Conservation (phyloP, 352 stramenopile species). For the Phytophthora constricta region DNA sequence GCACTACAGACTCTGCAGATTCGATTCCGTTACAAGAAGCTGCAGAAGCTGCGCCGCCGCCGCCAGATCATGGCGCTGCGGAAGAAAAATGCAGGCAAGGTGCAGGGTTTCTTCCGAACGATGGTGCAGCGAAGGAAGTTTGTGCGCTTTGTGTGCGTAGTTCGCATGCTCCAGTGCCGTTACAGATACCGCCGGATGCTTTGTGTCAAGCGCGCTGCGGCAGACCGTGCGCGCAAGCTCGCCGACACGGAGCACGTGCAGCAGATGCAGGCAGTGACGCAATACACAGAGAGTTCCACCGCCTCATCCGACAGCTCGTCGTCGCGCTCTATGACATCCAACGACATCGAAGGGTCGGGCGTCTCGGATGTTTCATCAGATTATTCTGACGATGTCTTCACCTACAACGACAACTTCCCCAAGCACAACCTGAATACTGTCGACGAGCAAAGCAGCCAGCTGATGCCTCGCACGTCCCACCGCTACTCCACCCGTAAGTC, state of each 20-base stretch:
- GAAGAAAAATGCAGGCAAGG: conserved; percentile 46
- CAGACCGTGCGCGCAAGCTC: conserved; percentile 32
- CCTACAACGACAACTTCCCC: conserved; percentile 55
- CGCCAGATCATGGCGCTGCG: conserved; percentile 47
- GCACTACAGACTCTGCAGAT: conserved; percentile 63
- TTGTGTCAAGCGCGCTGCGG: conserved; percentile 28
- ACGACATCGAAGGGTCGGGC: conserved; percentile 72
- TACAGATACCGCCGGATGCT: conserved; percentile 61
- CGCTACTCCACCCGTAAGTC: conserved; percentile 54
- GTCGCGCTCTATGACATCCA: conserved; percentile 57
- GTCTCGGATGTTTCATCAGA: conserved; percentile 62
- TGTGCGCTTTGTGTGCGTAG: conserved; percentile 49
- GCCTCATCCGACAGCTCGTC: conserved; percentile 74
- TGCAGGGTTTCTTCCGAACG: conserved; percentile 70
- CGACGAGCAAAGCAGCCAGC: conserved; percentile 72
- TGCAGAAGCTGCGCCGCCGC: conserved; percentile 34
- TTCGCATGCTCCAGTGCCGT: conserved; percentile 75
- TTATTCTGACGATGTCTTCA: conserved; percentile 71
- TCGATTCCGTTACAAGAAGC: conserved; percentile 66
- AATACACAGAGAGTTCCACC: conserved; percentile 76
- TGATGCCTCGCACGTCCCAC: conserved; percentile 40
- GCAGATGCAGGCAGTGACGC: conserved; percentile 39
- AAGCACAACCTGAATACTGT: conserved; percentile 79
- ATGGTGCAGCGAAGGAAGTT: conserved; percentile 63
- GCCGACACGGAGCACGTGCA: conserved; percentile 31